A percentile compares a stretch with the other conserved stretches of the same genome.
Conservation (phyloP, 2,329 filamentous ascomycete genomes). For the Xylaria sp. region DNA sequence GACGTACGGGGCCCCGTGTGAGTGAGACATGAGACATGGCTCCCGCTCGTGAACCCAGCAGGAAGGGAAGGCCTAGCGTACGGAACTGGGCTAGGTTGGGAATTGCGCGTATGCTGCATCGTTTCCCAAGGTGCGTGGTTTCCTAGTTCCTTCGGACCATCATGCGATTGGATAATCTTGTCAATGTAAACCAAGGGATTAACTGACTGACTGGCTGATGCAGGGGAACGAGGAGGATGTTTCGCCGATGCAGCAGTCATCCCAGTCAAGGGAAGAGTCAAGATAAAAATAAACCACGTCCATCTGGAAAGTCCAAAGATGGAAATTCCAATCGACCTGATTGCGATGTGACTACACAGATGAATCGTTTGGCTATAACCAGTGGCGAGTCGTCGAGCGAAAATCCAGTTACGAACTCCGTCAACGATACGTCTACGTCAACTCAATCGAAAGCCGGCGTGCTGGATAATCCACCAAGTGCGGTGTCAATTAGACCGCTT, state of each 20-base stretch:
- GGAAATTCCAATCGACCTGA: background rate
- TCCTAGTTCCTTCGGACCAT: background rate
- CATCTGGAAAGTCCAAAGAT: background rate
- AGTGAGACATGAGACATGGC: conserved; percentile 17
- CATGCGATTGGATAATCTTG: background rate
- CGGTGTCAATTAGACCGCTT: background rate
- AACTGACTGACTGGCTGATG: background rate
- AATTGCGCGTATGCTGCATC: background rate
- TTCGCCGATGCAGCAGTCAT: background rate
- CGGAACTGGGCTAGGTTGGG: background rate
- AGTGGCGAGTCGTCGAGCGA: background rate
- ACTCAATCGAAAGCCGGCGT: background rate
- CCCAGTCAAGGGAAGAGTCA: too few species aligned
- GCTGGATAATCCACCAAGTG: background rate
- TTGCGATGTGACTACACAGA: background rate
- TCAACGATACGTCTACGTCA: background rate
- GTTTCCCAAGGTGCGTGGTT: background rate
- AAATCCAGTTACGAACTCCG: background rate
- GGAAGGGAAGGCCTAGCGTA: background rate
- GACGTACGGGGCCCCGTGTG: too few species aligned
- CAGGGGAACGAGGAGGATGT: background rate
- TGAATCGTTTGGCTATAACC: background rate
- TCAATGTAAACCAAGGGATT: background rate
- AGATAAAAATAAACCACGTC: background rate
- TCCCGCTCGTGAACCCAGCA: background rate